Evolutionary conservation across 805 yeast genomes (phyloP).

Genomic region (Metschnikowia shivogae): DNA sequence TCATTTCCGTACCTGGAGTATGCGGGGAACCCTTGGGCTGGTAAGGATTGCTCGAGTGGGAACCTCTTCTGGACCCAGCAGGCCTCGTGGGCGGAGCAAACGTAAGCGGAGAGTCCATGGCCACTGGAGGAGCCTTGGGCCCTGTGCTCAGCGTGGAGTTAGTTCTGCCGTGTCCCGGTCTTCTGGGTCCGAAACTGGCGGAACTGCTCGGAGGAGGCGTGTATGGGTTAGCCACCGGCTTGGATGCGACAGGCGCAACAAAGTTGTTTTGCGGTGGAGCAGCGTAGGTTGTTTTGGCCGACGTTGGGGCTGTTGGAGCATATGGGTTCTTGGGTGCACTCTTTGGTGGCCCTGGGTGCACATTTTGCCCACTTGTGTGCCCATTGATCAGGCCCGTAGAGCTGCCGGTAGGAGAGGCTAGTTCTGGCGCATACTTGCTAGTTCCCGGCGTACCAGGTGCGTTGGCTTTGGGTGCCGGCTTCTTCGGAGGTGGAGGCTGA

Average conservation of each 20-base stretch:
- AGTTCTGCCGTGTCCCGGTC: neutral
- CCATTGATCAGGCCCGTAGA: slow-evolving; percentile 20
- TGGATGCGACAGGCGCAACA: slow-evolving; percentile 13
- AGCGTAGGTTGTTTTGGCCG: slow-evolving; percentile 30
- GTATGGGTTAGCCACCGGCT: slow-evolving; percentile 13
- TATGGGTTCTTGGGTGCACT: slow-evolving; percentile 23
- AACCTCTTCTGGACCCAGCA: slow-evolving; percentile 1
- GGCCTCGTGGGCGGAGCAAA: slow-evolving; percentile 8
- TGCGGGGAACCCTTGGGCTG: neutral
- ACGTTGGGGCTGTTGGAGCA: slow-evolving; percentile 19
- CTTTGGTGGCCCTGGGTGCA: slow-evolving; percentile 8
- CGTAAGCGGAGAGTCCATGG: slow-evolving; percentile 6
- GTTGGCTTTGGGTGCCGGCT: slow-evolving; percentile 7
- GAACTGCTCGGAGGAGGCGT: slow-evolving; percentile 7
- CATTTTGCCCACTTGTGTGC: slow-evolving; percentile 20
- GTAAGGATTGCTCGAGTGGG: slow-evolving; percentile 1
- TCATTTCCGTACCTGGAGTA: neutral
- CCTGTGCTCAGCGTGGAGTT: neutral
- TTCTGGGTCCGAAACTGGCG: neutral
- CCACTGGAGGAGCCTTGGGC: slow-evolving; percentile 1
- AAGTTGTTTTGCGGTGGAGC: slow-evolving; percentile 25
- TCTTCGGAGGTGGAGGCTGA: slow-evolving; percentile 14
- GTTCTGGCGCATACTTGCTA: slow-evolving; percentile 19
- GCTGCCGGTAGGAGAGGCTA: slow-evolving; percentile 25
- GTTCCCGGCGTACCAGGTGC: slow-evolving; percentile 9